These are phyloP conservation scores for Fusarium dlaminii DNA, from an alignment of 2,329 filamentous ascomycete genomes.

Conservation along the genomic window DNA sequence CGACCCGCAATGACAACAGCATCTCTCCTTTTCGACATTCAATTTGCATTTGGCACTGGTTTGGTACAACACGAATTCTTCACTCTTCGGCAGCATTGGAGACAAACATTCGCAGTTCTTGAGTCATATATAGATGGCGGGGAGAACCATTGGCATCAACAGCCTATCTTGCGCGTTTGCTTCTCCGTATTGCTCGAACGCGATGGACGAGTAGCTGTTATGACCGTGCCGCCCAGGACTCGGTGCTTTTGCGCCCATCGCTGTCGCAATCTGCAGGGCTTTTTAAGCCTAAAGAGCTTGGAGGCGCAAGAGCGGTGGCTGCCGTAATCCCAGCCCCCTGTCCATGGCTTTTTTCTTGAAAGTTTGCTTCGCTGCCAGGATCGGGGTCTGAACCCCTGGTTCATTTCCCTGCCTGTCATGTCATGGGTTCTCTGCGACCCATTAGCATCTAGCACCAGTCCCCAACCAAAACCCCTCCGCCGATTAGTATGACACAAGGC, in stretches of 20 bases:
- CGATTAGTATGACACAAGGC: constrained; percentile 42
- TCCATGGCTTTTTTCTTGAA: constrained; percentile 24
- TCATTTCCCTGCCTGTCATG: constrained; percentile 37
- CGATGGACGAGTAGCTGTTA: constrained; percentile 7
- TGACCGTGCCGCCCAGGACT: constrained; percentile 25
- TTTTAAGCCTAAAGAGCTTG: constrained; percentile 38
- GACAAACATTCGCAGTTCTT: constrained; percentile 3
- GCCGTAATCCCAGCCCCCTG: constrained; percentile 30
- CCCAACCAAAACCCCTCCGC: constrained; percentile 30
- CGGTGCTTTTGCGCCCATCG: constrained; percentile 35
- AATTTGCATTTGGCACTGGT: constrained; percentile 6
- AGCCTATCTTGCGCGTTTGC: constrained; percentile 18
- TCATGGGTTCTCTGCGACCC: constrained; percentile 38
- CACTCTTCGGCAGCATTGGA: constrained; percentile 3
- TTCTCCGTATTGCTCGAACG: constrained; percentile 22
- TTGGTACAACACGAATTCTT: neutral
- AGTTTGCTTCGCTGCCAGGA: constrained; percentile 28
- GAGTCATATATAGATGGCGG: constrained; percentile 2
- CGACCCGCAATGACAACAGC: constrained; percentile 10
- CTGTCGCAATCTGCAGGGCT: constrained; percentile 35
- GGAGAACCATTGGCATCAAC: neutral
- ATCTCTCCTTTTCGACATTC: constrained; percentile 16
- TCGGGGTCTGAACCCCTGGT: constrained; percentile 22
- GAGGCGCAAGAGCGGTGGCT: constrained; percentile 38
- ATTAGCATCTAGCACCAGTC: constrained; percentile 26